phyloP scores from a whole-genome alignment of 1,139 yeast species.

The Candida neerlandica region DNA sequence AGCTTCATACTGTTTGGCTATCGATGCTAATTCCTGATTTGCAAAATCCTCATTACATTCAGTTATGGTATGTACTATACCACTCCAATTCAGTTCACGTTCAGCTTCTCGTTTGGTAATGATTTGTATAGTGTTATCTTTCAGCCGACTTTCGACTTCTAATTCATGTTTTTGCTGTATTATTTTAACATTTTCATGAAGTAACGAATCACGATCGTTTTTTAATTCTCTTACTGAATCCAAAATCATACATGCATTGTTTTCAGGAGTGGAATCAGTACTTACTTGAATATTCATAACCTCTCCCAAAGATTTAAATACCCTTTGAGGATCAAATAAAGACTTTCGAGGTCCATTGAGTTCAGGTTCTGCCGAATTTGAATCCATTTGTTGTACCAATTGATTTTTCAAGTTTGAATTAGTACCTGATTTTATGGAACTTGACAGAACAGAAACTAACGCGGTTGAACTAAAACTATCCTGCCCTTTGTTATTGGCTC shows the following conservation, averaged over 20 bases:
- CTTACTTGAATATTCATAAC: too few relatives aligned
- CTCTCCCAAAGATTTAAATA: too few relatives aligned
- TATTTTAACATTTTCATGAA: neutral
- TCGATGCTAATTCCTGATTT: neutral
- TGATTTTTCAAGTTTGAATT: too few relatives aligned
- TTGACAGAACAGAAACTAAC: neutral
- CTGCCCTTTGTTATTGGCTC: slow-evolving; percentile 4
- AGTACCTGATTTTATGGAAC: neutral
- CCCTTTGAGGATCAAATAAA: too few relatives aligned
- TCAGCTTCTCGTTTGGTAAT: neutral
- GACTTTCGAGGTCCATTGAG: too few relatives aligned
- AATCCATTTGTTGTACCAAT: neutral
- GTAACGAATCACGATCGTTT: too few relatives aligned
- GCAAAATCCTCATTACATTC: neutral
- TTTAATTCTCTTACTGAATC: too few relatives aligned
- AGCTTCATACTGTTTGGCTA: neutral
- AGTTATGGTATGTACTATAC: neutral
- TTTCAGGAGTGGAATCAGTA: too few relatives aligned
- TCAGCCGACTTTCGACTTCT: too few relatives aligned
- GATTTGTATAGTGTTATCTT: too few relatives aligned
- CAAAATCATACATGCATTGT: too few relatives aligned
- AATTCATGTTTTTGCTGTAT: neutral
- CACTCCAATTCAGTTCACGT: neutral
- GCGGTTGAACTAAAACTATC: neutral
- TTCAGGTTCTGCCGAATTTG: neutral